Base-by-base conservation (phyloP, 148 eudicot species). In the Bassia scoparia region DNA sequence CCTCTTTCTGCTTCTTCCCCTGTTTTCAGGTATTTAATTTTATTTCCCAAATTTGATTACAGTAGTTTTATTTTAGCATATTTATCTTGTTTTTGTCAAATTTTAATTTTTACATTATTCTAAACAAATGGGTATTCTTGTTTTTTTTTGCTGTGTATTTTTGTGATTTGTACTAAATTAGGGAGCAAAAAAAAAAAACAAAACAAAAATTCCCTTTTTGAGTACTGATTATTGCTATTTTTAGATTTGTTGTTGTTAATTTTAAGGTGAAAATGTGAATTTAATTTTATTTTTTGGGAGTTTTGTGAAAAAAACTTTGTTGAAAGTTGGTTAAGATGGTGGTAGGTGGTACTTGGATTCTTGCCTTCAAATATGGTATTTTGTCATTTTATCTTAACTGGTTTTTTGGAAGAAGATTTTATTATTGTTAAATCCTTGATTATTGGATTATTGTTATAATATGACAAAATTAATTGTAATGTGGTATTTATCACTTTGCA, bases 1-100 rank as follows among this genome's bases (percentile, higher is more conserved):
- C 15, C 79, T 23, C 61, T 61, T 11, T 68, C 76, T 70, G 31
- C 69, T 66, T 54, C 83, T 66, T 43, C 83, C 6, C 76, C 75
- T 67, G 30, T 37, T 73, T 31, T 56, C 18, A 60, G 78, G 74
- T 75, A 34, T 66, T 5, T 41, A 2, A 24, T 16, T 12, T 3
- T 41, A 1, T 27, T 43, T 4, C 1, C 31, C 52, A 2, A 29
- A 26, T 7, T 0, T 1, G 2, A 7, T 2, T 8, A 12, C 12
- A 11, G 46, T 41, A n/a, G n/a, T n/a, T n/a, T n/a, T n/a, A n/a
- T n/a, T n/a, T n/a, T n/a, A n/a, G n/a, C n/a, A n/a, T n/a, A n/a
- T n/a, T n/a, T n/a, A n/a, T n/a, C n/a, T n/a, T n/a, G n/a, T n/a
- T n/a, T n/a, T n/a, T n/a, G n/a, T n/a, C n/a, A n/a, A n/a, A n/a